These are phyloP conservation scores for Protomyces arabidopsidicola DNA, from an alignment of 1,139 yeast genomes.

Conservation along the genomic window DNA sequence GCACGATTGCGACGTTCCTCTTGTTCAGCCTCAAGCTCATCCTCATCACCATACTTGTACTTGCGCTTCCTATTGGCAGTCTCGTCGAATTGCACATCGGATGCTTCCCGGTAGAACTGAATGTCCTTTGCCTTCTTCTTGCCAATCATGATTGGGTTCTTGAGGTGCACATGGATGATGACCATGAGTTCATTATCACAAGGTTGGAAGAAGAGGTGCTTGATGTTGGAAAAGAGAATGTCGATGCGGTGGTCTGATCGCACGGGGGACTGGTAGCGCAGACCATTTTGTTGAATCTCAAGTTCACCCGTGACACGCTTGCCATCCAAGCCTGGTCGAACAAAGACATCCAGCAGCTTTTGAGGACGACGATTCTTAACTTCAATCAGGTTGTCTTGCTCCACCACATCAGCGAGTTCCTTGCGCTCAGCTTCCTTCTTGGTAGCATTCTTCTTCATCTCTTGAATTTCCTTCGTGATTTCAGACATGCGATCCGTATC, in stretches of 20 bases:
- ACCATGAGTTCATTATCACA: conserved; percentile 93
- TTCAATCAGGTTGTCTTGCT: conserved; percentile 83
- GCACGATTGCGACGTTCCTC: conserved; percentile 93
- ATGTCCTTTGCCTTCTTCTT: conserved; percentile 93
- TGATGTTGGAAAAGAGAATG: conserved; percentile 80
- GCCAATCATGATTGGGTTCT: conserved; percentile 90
- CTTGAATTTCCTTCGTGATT: conserved; percentile 83
- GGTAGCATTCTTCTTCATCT: conserved; percentile 84
- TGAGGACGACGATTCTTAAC: conserved; percentile 72
- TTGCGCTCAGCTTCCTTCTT: conserved; percentile 88
- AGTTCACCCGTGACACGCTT: conserved; percentile 89
- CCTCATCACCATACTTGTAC: conserved; percentile 95
- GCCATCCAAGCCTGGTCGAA: conserved; percentile 94
- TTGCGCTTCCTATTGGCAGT: conserved; percentile 89
- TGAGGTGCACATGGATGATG: conserved; percentile 84
- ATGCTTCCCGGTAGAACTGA: conserved; percentile 93
- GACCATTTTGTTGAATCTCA: conserved; percentile 92
- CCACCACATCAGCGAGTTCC: conserved; percentile 90
- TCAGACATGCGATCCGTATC: conserved; percentile 91
- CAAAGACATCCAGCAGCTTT: conserved; percentile 79
- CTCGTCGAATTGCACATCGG: conserved; percentile 94
- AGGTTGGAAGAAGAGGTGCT: conserved; percentile 92
- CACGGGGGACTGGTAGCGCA: conserved; percentile 77
- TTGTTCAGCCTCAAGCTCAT: conserved; percentile 96
- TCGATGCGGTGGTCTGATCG: conserved; percentile 84